Evolutionary conservation across 1,284 basidiomycete genomes (phyloP), one percentile per base, ranked within the genome.

Genomic region (Boletellus deceptivus): DNA sequence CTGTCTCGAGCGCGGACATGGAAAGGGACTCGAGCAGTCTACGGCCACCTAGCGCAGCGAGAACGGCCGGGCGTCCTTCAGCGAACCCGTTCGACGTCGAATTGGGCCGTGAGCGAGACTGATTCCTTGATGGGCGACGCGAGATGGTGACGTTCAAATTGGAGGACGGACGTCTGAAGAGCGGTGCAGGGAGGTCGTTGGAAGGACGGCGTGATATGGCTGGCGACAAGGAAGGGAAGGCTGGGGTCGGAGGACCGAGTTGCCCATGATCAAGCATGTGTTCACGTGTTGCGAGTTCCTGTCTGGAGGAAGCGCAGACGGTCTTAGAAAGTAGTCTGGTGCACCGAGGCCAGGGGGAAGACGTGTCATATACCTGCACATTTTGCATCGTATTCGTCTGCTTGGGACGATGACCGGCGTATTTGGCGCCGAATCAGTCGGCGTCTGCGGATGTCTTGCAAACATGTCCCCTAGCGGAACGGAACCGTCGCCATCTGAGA

Each of bases 201-300:
- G 80, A 73, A 27, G 80, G 72, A 38, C 80, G 72, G 14, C 83
- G 71, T 0, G 83, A 85, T 2, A 59, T 51, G 6, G 70, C 77
- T 14, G 82, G 82, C 0, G 81, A 76, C 5, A 72, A 56, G 0
- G 68, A 63, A 1, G 70, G 71, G 13, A 67, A 47, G 14, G 74
- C 77, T 3, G 84, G 84, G 0, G 84, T 86, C 1, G 81, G 72
- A 6, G 85, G 80, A 1, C 83, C 84, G 8, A 88, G 72, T 57
- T 89, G 84, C 5, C 91, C 91, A 63, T 95, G 93, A 64, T 93
- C 89, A 52, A 94, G 80, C 87, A 96, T 93, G 67, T 95, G 90
- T 63, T 95, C 93, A 22, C 91, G 79, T 0, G 89, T 82, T 0
- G 93, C 93, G 13, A 96, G 77, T 61, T 93, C 91, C 50, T 87